These are phyloP conservation scores for Phytophthora ramorum DNA, from an alignment of 352 stramenopile genomes.

Conservation along the genomic window DNA sequence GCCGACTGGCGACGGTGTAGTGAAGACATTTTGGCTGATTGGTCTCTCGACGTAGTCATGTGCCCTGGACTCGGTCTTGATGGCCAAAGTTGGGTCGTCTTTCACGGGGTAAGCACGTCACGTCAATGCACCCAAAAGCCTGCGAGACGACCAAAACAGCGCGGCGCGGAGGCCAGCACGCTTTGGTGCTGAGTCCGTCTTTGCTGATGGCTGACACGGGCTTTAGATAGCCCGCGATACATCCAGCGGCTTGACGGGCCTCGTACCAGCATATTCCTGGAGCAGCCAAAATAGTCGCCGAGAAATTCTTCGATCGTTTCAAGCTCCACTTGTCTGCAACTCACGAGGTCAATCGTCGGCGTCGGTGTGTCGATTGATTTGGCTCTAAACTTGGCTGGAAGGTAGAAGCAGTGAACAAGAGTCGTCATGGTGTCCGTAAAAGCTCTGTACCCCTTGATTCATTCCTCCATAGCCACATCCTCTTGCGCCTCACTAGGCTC, in stretches of 20 bases:
- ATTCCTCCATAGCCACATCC: slow-evolving; percentile 33
- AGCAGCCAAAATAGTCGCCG: slow-evolving; percentile 30
- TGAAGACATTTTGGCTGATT: slow-evolving; percentile 45
- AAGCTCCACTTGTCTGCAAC: slow-evolving; percentile 3
- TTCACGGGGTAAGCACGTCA: slow-evolving; percentile 17
- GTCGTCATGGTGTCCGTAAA: background rate
- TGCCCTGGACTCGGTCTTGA: slow-evolving; percentile 15
- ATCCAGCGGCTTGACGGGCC: background rate
- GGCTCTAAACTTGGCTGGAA: background rate
- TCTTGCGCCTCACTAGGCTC: slow-evolving; percentile 23
- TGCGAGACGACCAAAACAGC: slow-evolving; percentile 19
- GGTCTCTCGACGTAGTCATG: slow-evolving; percentile 41
- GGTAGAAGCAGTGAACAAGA: background rate
- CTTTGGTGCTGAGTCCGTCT: slow-evolving; percentile 28
- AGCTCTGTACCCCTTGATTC: slow-evolving; percentile 16
- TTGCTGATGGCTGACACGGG: slow-evolving; percentile 22
- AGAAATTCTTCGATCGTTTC: slow-evolving; percentile 39
- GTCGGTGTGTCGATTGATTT: background rate
- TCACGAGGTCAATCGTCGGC: background rate
- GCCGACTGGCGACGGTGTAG: slow-evolving; percentile 55
- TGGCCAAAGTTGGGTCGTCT: slow-evolving; percentile 17
- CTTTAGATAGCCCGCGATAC: slow-evolving; percentile 39
- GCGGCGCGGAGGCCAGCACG: slow-evolving; percentile 11
- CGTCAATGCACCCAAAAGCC: slow-evolving; percentile 25
- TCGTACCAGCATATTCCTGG: slow-evolving; percentile 20